phyloP scores from a whole-genome alignment of 257 asterid genomes.

The Anisodus tanguticus region DNA sequence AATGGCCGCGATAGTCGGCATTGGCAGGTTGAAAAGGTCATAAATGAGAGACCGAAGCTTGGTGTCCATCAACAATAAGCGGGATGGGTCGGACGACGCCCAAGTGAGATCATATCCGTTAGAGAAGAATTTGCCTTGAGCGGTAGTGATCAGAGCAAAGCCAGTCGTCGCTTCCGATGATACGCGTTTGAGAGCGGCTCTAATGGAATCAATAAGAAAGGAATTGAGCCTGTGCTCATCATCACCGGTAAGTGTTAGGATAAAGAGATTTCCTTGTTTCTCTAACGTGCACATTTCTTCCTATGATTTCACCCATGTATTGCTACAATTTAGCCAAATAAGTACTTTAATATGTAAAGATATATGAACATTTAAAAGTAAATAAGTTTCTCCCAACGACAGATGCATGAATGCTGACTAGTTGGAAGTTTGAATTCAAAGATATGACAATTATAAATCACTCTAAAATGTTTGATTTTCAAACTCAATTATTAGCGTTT shows the following conservation, averaged over 20 bases:
- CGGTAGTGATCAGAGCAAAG: conserved; percentile 63
- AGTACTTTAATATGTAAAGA: background rate
- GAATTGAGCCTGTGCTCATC: conserved; percentile 66
- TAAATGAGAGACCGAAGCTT: conserved; percentile 52
- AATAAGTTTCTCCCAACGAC: no score
- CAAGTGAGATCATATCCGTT: conserved; percentile 65
- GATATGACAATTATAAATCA: background rate
- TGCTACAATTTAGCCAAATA: background rate
- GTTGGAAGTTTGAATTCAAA: no score
- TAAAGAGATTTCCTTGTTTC: conserved; percentile 53
- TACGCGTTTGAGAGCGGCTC: conserved; percentile 44
- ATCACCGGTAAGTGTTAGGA: conserved; percentile 61
- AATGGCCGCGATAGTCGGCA: conserved; percentile 84
- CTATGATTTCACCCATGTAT: background rate
- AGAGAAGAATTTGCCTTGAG: conserved; percentile 72
- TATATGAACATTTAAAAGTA: no score
- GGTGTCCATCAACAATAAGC: conserved; percentile 40
- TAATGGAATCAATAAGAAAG: conserved; percentile 52
- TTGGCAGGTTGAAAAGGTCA: conserved; percentile 64
- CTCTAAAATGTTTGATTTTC: background rate
- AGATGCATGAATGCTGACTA: no score
- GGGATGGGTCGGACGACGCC: conserved; percentile 43
- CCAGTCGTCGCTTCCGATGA: conserved; percentile 41
- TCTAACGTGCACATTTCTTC: conserved; percentile 50
- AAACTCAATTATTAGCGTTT: background rate